These are phyloP conservation scores for Leishmania tropica DNA, from an alignment of 208 protist genomes.

Conservation along the genomic window DNA sequence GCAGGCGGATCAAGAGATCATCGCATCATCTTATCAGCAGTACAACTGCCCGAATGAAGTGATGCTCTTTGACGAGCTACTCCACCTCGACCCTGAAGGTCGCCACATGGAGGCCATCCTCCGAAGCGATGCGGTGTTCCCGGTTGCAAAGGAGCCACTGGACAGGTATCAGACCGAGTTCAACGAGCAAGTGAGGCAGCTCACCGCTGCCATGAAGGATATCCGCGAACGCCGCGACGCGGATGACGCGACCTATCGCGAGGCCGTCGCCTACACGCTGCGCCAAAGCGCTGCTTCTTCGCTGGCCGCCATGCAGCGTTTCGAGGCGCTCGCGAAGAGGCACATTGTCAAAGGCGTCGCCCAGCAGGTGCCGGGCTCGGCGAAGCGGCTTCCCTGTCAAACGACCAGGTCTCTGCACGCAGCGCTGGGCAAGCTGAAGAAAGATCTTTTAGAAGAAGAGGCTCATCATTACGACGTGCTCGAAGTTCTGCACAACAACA, in stretches of 20 bases:
- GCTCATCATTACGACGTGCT: constrained; percentile 75
- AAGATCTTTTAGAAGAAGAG: constrained; percentile 76
- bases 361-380: neutral
- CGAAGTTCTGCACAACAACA: constrained; percentile 65
- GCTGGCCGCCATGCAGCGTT: constrained; percentile 55
- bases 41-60: constrained; percentile 87
- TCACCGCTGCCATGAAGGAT: constrained; percentile 74
- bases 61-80: constrained; percentile 78
- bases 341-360: constrained; percentile 36
- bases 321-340: constrained; percentile 67
- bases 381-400: constrained; percentile 15
- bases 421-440: constrained; percentile 43
- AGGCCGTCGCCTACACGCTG: constrained; percentile 46
- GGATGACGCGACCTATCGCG: constrained; percentile 56
- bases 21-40: constrained; percentile 54
- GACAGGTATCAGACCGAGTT: constrained; percentile 82
- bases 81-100: constrained; percentile 60
- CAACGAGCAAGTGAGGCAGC: constrained; percentile 81
- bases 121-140: constrained; percentile 58
- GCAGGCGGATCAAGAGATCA: constrained; percentile 43
- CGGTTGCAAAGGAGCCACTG: constrained; percentile 66
- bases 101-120: constrained; percentile 60
- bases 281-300: constrained; percentile 40
- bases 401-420: constrained; percentile 29
- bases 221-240: constrained; percentile 63